Conservation (phyloP, 805 yeast genomes). For the Lipomyces mesembrius region DNA sequence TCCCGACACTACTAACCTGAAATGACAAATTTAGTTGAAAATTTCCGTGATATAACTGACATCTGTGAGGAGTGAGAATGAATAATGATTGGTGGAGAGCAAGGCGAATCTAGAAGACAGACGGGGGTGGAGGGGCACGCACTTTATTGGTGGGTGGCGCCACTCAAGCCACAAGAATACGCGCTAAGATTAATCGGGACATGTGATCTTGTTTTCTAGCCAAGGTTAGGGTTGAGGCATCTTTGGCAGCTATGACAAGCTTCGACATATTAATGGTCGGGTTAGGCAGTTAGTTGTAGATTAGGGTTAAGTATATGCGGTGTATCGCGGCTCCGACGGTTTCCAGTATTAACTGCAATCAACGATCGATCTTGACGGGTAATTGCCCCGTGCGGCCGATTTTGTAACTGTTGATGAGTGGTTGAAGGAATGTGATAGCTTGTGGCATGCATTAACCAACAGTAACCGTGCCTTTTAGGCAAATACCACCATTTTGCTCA, state of each 20-base stretch:
- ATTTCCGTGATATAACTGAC: slow-evolving; percentile 1
- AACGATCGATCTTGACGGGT: too few relatives aligned
- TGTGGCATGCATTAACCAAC: background rate
- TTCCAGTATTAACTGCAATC: too few relatives aligned
- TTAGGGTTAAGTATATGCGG: too few relatives aligned
- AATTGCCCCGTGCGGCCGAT: too few relatives aligned
- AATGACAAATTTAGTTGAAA: background rate
- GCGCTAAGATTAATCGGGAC: too few relatives aligned
- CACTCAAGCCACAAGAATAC: background rate
- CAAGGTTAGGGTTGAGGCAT: too few relatives aligned
- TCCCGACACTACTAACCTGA: background rate
- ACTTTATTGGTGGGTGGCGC: slow-evolving; percentile 11
- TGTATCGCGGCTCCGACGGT: too few relatives aligned
- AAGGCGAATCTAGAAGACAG: background rate
- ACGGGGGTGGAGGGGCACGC: slow-evolving; percentile 2
- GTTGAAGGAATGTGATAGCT: background rate
- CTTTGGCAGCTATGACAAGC: too few relatives aligned
- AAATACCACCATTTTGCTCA: slow-evolving; percentile 27
- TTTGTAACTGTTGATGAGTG: too few relatives aligned
- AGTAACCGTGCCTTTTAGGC: slow-evolving; percentile 19
- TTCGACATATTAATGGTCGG: too few relatives aligned
- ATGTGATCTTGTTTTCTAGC: too few relatives aligned
- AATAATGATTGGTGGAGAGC: background rate
- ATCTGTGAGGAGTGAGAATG: slow-evolving; percentile 11
- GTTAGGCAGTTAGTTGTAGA: too few relatives aligned